Conservation (phyloP, 345 rosid species). For the Boechera stricta region DNA sequence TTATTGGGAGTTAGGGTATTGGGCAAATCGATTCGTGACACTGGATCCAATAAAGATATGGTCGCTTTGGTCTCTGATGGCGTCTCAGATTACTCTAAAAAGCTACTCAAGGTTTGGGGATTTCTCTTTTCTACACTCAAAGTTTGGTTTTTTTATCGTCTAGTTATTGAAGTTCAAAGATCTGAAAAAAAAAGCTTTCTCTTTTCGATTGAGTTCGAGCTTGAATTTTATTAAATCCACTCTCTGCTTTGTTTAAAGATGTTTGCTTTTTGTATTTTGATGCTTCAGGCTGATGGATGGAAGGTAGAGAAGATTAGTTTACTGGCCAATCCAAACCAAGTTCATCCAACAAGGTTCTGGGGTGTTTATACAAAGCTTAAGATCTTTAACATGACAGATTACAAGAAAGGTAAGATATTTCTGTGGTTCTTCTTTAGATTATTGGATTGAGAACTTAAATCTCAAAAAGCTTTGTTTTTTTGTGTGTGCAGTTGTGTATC, state of each 20-base stretch:
- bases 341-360: conserved; percentile 90
- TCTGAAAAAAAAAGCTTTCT: neutral
- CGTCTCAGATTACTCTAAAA: conserved; percentile 73
- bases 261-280: conserved; percentile 13
- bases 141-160: conserved; percentile 40
- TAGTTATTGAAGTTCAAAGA: conserved; percentile 7
- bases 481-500: conserved; percentile 74
- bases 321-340: conserved; percentile 86
- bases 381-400: conserved; percentile 87
- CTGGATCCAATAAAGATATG: conserved; percentile 81
- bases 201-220: neutral
- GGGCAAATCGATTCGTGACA: conserved; percentile 87
- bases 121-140: conserved; percentile 37
- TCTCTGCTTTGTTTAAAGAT: conserved; percentile 1
- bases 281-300: conserved; percentile 89
- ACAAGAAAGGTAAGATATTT: conserved; percentile 67
- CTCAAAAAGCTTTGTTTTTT: neutral
- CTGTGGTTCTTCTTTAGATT: neutral
- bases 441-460: neutral
- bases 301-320: conserved; percentile 87
- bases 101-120: conserved; percentile 60
- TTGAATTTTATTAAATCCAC: neutral
- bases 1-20: conserved; percentile 90
- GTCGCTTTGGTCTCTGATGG: conserved; percentile 96
- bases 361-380: conserved; percentile 96